Percentiles rank a stretch among this genome's conserved stretches.
phyloP scores from a whole-genome alignment of 2,329 filamentous ascomycete genomes.

The Aureobasidium vineae region DNA sequence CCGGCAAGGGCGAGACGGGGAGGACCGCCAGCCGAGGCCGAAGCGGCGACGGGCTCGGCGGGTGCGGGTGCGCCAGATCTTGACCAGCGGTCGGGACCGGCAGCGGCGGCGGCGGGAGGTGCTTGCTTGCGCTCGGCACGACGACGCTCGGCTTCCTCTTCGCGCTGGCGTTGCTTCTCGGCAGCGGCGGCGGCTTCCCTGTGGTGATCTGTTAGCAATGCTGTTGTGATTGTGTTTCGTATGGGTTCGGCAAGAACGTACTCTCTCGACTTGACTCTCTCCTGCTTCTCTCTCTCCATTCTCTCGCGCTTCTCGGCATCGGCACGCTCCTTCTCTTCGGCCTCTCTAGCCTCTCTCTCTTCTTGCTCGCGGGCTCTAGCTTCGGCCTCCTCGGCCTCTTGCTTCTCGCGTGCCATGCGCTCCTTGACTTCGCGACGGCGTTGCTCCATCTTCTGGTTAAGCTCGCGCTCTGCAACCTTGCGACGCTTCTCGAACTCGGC shows the following conservation, averaged over 20 bases:
- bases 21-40: conserved; percentile 54
- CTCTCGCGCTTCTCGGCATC: conserved; percentile 78
- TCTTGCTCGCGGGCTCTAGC: conserved; percentile 76
- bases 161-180: conserved; percentile 70
- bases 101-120: conserved; percentile 37
- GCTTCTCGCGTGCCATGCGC: conserved; percentile 75
- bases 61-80: conserved; percentile 39
- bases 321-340: conserved; percentile 75
- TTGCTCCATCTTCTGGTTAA: conserved; percentile 84
- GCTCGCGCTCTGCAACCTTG: conserved; percentile 85
- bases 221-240: neutral
- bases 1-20: conserved; percentile 62
- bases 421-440: conserved; percentile 89
- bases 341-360: conserved; percentile 75
- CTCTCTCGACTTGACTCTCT: conserved; percentile 59
- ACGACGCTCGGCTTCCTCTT: conserved; percentile 82
- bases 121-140: conserved; percentile 60
- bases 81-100: conserved; percentile 42
- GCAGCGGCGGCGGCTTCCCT: conserved; percentile 64
- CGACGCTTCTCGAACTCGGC: conserved; percentile 95
- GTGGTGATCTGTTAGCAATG: conserved; percentile 38
- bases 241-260: conserved; percentile 43
- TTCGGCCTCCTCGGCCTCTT: conserved; percentile 81
- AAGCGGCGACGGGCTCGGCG: conserved; percentile 50
- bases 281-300: conserved; percentile 67